A percentile compares a stretch with the other conserved stretches of the same genome.
These are phyloP conservation scores for Nakazawaea ernobii DNA, from an alignment of 805 yeast species.

Conservation along the genomic window DNA sequence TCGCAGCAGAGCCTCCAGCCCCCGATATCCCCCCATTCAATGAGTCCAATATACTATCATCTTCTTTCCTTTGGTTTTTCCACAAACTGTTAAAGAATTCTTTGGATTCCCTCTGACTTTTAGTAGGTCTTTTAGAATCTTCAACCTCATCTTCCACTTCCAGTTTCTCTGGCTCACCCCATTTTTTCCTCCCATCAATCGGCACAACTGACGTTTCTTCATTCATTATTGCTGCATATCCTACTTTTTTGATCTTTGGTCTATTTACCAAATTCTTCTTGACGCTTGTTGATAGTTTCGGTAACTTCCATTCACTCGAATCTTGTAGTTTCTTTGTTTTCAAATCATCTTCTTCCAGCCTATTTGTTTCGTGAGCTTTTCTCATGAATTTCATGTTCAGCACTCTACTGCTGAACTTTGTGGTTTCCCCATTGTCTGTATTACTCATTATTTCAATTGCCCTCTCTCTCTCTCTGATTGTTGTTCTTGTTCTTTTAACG, in stretches of 20 bases:
- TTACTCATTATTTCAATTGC: neutral
- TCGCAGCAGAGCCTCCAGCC: constrained; percentile 1
- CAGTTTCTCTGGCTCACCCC: constrained; percentile 23
- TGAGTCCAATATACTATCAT: constrained; percentile 7
- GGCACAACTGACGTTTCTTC: constrained; percentile 10
- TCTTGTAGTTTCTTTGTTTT: constrained; percentile 37
- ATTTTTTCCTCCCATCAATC: constrained; percentile 6
- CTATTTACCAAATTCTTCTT: constrained; percentile 13
- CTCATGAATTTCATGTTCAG: constrained; percentile 80
- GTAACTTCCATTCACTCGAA: constrained; percentile 45
- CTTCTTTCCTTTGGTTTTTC: constrained; percentile 11
- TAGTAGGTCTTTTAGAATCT: neutral
- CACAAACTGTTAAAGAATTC: constrained; percentile 12
- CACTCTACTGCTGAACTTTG: constrained; percentile 55
- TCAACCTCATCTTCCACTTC: constrained; percentile 18
- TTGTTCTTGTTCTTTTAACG: neutral
- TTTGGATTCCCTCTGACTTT: constrained; percentile 9
- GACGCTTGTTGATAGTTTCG: constrained; percentile 17
- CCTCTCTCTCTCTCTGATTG: neutral
- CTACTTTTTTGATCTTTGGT: constrained; percentile 21
- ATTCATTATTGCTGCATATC: constrained; percentile 18
- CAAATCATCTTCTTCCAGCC: constrained; percentile 28
- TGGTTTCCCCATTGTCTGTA: neutral
- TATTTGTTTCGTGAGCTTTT: constrained; percentile 32
- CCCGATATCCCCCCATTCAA: constrained; percentile 7